Base-by-base conservation (phyloP, 1,284 basidiomycete genomes). In the Marasmius fiardii region DNA sequence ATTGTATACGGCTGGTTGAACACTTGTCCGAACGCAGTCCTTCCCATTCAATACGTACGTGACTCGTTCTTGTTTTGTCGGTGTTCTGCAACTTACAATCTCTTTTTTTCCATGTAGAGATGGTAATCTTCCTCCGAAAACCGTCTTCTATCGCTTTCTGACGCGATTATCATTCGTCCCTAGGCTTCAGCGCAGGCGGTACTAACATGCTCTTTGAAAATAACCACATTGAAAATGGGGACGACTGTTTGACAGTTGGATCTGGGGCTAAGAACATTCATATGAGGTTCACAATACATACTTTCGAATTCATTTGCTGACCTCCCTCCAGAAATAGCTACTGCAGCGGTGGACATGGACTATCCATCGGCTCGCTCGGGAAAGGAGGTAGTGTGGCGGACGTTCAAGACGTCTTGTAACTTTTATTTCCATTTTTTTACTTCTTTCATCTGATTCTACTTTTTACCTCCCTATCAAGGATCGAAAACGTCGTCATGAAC, bases 11-110 rank as follows among this genome's bases (percentile, higher is more conserved):
- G 4, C 5, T 20, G n/a, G n/a, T n/a, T n/a, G n/a, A n/a, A n/a
- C 8, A 26, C n/a, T 52, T 10, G 12, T 11, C 4, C 11, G 14
- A n/a, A 21, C 2, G n/a, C 52, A 83, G 77, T 73, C 78, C 0
- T 84, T 84, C 71, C 82, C 82, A 3, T 85, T 83, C 69, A 85
- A 86, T 60, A 85, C 82, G 78, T 83, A 67, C 52, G 79, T 43
- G 28, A 31, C 5, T 10, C 28, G 18, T 34, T 18, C 43, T 33
- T 39, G 2, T 20, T 18, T 41, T 31, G 26, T 16, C 43, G 37
- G 7, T 4, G 24, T 47, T 24, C 18, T 23, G 14, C 24, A 10
- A 34, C 21, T 53, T 44, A 33, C 31, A 16, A 24, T 28, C 34
- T 20, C 14, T 31, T 21, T 44, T 18, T 11, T 52, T 11, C 48